phyloP scores from a whole-genome alignment of 768 basidiomycete species.

The Clavulina sp. region DNA sequence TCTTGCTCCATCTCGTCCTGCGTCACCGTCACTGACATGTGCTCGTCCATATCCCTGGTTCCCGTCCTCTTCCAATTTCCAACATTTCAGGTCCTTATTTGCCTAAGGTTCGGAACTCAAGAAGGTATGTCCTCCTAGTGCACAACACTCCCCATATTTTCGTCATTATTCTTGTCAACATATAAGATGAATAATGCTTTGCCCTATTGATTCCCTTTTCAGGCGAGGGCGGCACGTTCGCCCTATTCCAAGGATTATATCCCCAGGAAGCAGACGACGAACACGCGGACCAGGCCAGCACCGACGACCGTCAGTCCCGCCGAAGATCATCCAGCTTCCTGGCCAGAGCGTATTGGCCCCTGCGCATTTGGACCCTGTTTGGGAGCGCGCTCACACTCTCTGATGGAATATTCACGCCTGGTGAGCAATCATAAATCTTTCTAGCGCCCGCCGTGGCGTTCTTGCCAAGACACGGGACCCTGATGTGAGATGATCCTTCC shows the following conservation, averaged over 20 bases:
- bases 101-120: conserved; percentile 29
- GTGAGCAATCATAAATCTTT: background rate
- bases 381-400: conserved; percentile 46
- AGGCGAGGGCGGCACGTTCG: conserved; percentile 57
- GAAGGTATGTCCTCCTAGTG: conserved; percentile 36
- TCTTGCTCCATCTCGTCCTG: background rate
- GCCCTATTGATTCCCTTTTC: background rate
- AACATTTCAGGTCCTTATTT: conserved; percentile 34
- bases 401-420: conserved; percentile 47
- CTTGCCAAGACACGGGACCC: no score
- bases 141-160: no score
- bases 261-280: conserved; percentile 30
- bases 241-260: conserved; percentile 41
- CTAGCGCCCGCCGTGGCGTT: background rate
- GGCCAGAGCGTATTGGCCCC: background rate
- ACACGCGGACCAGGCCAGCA: conserved; percentile 35
- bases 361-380: background rate
- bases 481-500: background rate
- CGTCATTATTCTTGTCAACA: no score
- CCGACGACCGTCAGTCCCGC: no score
- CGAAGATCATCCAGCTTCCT: no score
- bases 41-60: no score
- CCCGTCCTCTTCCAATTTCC: background rate
- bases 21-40: no score
- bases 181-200: background rate